Base-by-base conservation (phyloP, 78 protist species). In the Goniomonas avonlea region DNA sequence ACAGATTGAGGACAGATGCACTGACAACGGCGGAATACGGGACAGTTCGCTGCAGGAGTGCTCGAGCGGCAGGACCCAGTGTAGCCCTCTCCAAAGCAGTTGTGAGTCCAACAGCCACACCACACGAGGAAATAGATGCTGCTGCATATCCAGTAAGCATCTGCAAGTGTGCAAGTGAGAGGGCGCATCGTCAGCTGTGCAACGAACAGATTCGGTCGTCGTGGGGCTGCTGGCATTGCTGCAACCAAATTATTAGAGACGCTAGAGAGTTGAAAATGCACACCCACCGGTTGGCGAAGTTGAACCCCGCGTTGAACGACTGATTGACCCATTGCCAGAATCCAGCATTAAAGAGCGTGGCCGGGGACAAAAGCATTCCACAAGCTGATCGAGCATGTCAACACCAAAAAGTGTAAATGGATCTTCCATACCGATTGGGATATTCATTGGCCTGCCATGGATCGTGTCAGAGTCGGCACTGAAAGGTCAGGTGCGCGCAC, bases 311-410 rank as follows among this genome's bases (percentile, higher is more conserved):
- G 23, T 85, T 85, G 75, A 82, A 86, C 73, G 87, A 82, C 59
- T 86, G 90, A 71, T 86, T 86, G n/a, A 86, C 80, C 86, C 86
- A 86, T 76, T 86, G 90, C 86, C 86, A 86, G 74, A 86, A 86
- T 21, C 81, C 66, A 31, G 81, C 8, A 32, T 61, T 61, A 25
- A 61, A 61, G 11, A 21, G 8, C 0, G 70, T 61, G 13, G 70
- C 48, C 9, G 70, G 32, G 0, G 70, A 37, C 70, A 61, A 37
- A 13, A 61, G 70, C 70, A 61, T 61, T 18, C 70, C 70, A 35
- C 48, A n/a, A n/a, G n/a, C n/a, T n/a, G n/a, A n/a, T 79, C 48
- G 85, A 47, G 21, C 82, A 82, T 9, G 70, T 69, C 68, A 8
- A 17, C 17, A 48, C 18, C 17, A 18, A 48, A 18, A 18, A 48